Conservation (phyloP, 2,329 filamentous ascomycete species). For the Fusarium sp. region DNA sequence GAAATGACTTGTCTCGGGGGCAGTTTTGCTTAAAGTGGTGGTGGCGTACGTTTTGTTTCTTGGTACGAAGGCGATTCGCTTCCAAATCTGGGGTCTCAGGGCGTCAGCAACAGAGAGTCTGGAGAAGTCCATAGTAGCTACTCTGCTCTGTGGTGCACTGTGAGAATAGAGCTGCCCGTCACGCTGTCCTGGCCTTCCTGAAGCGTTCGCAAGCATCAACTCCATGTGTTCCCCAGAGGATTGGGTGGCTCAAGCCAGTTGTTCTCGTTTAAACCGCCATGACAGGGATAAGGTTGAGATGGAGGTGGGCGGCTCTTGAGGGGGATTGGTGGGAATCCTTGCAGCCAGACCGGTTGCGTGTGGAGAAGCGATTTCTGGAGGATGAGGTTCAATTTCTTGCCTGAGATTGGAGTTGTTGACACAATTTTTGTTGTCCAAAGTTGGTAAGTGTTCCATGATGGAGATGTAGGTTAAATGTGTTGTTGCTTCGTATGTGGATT, state of each 20-base stretch:
- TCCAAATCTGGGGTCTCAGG: slow-evolving; percentile 13
- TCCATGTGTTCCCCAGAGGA: slow-evolving; percentile 23
- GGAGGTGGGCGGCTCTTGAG: slow-evolving; percentile 23
- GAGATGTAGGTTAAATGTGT: slow-evolving; percentile 17
- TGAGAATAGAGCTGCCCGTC: not conserved
- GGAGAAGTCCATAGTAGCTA: slow-evolving; percentile 8
- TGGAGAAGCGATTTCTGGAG: slow-evolving; percentile 29
- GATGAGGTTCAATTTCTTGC: slow-evolving; percentile 22
- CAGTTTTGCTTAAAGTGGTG: slow-evolving; percentile 23
- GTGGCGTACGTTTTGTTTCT: slow-evolving; percentile 16
- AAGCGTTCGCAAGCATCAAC: slow-evolving; percentile 8
- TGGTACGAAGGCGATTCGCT: slow-evolving; percentile 8
- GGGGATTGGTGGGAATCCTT: slow-evolving; percentile 33
- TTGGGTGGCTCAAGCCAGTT: slow-evolving; percentile 28
- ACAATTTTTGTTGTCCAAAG: not conserved
- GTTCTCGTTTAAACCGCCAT: slow-evolving; percentile 24
- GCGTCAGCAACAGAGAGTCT: slow-evolving; percentile 1
- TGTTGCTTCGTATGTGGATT: slow-evolving; percentile 9
- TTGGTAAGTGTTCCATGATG: not conserved
- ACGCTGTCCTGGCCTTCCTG: not conserved
- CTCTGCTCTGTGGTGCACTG: not conserved
- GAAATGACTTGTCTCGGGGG: slow-evolving; percentile 18
- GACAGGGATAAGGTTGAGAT: slow-evolving; percentile 22
- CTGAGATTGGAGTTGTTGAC: not conserved
- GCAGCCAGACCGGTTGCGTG: slow-evolving; percentile 22